Evolutionary conservation across 352 stramenopile species (phyloP), one percentile per base, ranked within the genome.

Genomic region (Globisporangium polare): DNA sequence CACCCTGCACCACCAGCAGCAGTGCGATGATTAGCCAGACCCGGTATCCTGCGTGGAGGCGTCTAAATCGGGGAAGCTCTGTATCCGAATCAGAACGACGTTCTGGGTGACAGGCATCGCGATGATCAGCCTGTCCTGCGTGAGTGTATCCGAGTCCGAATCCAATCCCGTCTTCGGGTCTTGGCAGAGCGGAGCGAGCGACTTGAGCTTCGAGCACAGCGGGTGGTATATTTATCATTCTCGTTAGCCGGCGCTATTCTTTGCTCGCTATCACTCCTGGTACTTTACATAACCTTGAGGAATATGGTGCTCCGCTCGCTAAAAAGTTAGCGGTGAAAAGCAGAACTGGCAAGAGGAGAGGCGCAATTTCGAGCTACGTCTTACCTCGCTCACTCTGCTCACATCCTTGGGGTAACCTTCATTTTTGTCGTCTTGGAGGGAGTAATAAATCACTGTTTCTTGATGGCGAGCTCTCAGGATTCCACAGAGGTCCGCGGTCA

Each of bases 341-440:
- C 15, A 10, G 26, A 39, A 39, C 24, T 39, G 49, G 27, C 27
- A 39, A 37, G 13, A 17, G 10, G 33, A 18, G 26, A 54, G 29
- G 29, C 5, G 49, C 49, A 54, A 39, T 39, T 53, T 35, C 2
- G 49, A 54, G n/a, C 46, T 53, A 18, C 27, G 4, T 54, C 26
- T 26, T 39, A 39, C 49, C 26, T 7, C 20, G n/a, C 49, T 39
- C n/a, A 12, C 31, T 54, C 17, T 54, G 49, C 46, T 53, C 46
- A 53, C 49, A 15, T 26, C 15, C 49, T 53, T 35, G 46, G 24
- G 31, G 10, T 26, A 54, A 26, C 27, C 49, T 54, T 54, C 26
- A 39, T 54, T 54, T 53, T 54, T 54, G 49, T 39, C 33, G 49
- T 55, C 49, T 55, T 55, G 29, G 18, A 27, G 47, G 26, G 47